Base-by-base conservation (phyloP, 495 filamentous ascomycete species). In the Hypoxylon fuscum region DNA sequence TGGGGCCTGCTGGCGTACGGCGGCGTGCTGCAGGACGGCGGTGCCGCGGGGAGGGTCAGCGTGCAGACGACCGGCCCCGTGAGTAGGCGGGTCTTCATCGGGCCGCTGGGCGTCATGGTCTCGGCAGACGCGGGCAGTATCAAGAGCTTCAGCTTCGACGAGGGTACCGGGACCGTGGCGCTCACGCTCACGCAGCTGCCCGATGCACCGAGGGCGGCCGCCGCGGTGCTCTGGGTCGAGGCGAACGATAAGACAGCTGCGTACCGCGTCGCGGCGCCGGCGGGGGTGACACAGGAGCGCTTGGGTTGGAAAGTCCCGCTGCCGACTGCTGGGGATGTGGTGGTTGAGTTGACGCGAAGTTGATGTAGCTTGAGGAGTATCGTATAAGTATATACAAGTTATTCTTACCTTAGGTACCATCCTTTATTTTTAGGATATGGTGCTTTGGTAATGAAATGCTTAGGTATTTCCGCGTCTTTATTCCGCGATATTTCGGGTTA, bases 1-100 rank as follows among this genome's bases (percentile, higher is more conserved):
- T 62, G 76, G 38, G 80, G 79, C 0, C 54, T 72, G 20, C 68
- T 80, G 15, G 72, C 69, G 1, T 83, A 77, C 64, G 80, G 81
- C 5, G 81, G 77, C 1, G 69, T 38, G 9, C 17, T 73, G 14
- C 32, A 55, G 5, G 29, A 32, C 2, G 35, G 18, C 4, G 46
- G 31, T 5, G 44, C 17, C 2, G 49, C 32, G 22, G 40, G 20
- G 11, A 14, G 2, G 12, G 47, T 65, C 15, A 62, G 35, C 0
- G 77, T 80, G 11, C 69, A 74, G 54, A 74, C 73, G 3, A 68
- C 68, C 29, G 79, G 79, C 47, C 72, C 78, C 0, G 72, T 81
- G 8, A 63, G 75, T 22, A 69, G 73, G 35, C 69, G 72, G 29
- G 66, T 81, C 0, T 82, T 77, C 48, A 68, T 83, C 43, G 80